Evolutionary conservation across 441 rosid genomes (phyloP).

Genomic region (Manihot esculenta): DNA sequence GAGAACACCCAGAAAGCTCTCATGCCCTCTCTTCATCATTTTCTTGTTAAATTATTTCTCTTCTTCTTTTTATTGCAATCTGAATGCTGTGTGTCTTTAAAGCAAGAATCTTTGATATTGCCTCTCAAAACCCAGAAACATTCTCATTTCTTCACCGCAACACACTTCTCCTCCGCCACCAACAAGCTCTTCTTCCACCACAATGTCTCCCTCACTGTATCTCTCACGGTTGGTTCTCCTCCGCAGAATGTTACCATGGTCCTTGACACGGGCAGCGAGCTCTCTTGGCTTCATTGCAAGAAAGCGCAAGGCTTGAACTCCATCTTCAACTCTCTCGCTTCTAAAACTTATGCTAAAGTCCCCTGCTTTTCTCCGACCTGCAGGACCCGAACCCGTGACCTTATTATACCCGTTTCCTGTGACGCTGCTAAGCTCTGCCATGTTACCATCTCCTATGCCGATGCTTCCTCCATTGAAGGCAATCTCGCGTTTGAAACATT

Average conservation of each 20-base stretch:
- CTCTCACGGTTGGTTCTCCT: constrained; percentile 70
- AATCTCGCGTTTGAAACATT: constrained; percentile 78
- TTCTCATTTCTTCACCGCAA: constrained; percentile 21
- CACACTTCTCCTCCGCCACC: constrained; percentile 26
- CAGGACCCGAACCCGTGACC: constrained; percentile 67
- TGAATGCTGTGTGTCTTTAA: constrained; percentile 29
- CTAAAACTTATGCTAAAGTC: constrained; percentile 52
- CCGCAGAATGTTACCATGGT: constrained; percentile 73
- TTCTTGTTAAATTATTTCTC: constrained; percentile 29
- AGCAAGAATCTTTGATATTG: constrained; percentile 37
- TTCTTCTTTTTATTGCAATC: constrained; percentile 34
- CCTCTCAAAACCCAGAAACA: constrained; percentile 45
- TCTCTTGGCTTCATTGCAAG: constrained; percentile 76
- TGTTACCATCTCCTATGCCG: constrained; percentile 84
- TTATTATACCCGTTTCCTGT: constrained; percentile 72
- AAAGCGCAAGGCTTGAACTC: constrained; percentile 28
- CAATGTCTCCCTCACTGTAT: constrained; percentile 65
- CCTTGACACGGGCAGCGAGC: constrained; percentile 82
- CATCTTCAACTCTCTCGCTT: constrained; percentile 68
- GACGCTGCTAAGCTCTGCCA: constrained; percentile 70
- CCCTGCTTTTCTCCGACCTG: constrained; percentile 76
- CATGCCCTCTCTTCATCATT: constrained; percentile 28
- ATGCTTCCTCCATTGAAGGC: constrained; percentile 78
- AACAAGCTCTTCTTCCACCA: constrained; percentile 66
- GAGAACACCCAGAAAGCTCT: background rate